Percentiles rank a stretch among this genome's conserved stretches.
phyloP scores from a whole-genome alignment of 352 stramenopile species.

The Chrysophaeum taylorii region DNA sequence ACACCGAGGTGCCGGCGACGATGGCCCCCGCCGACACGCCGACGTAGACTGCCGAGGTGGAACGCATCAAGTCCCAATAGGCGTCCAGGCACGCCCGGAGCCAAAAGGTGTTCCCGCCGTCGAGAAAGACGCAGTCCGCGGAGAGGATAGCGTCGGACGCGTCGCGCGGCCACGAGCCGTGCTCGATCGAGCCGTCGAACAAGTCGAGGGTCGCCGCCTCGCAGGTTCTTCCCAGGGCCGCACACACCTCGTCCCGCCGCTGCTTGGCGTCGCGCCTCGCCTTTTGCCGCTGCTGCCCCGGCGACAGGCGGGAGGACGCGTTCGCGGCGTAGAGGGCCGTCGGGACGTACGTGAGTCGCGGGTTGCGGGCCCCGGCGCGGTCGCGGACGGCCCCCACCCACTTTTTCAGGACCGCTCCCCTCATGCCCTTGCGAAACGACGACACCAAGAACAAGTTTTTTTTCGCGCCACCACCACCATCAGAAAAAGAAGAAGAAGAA shows the following conservation, averaged over 20 bases:
- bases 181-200: conserved; percentile 44
- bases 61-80: background rate
- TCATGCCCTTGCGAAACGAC: too few relatives aligned
- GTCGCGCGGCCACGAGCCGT: conserved; percentile 16
- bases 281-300: conserved; percentile 48
- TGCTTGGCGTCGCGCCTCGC: conserved; percentile 44
- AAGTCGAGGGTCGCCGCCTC: conserved; percentile 41
- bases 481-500: too few relatives aligned
- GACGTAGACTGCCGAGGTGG: background rate
- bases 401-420: too few relatives aligned
- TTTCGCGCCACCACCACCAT: too few relatives aligned
- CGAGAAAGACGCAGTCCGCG: conserved; percentile 46
- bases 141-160: conserved; percentile 31
- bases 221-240: conserved; percentile 27
- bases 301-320: conserved; percentile 33
- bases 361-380: too few relatives aligned
- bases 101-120: conserved; percentile 57
- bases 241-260: conserved; percentile 34
- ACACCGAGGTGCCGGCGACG: background rate
- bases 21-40: conserved; percentile 12
- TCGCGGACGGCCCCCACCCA: too few relatives aligned
- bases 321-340: conserved; percentile 52
- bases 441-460: too few relatives aligned
- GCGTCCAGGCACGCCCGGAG: conserved; percentile 47
- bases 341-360: conserved; percentile 43